Evolutionary conservation across 805 yeast genomes (phyloP), one percentile per base, ranked within the genome.

Genomic region (Saccharomycopsis oosterbeekiorum): DNA sequence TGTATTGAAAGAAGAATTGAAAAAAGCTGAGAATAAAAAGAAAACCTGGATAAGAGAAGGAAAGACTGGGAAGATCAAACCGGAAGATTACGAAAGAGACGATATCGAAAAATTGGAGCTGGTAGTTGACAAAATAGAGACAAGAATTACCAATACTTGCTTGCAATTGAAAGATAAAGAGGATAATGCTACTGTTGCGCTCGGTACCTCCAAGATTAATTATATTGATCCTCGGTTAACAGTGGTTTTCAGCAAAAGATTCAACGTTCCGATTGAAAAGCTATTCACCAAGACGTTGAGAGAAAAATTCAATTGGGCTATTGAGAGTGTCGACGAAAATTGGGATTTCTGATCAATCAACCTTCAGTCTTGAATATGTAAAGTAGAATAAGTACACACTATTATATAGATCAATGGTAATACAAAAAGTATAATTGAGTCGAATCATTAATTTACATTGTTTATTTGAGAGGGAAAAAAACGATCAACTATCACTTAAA

Each of bases 221-320:
- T 93, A 93, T 77, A 93, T 93, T 63, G 98, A 93, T 73, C 98
- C 98, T 29, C 80, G 98, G 66, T 76, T 93, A 67, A 84, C 96
- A 0, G 97, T 90, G 26, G 84, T 88, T 80, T 93, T 91, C 70
- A 82, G 96, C 59, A 92, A 91, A 73, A 88, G 84, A 73, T 90
- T 76, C 70, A 78, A 83, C 60, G 97, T 93, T 21, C 98, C 98
- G 8, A 86, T 93, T 60, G 97, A 93, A 73, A 92, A 89, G 73
- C 77, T 93, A 51, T 91, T 93, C 68, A 87, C 97, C 12, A 92
- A 91, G 75, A 89, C 98, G 0, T 76, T 93, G 60, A 77, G 97
- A 64, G 97, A 92, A 53, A 93, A 93, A 75, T 93, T 93, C 75
- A 85, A 83, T 56, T 93, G 98, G 98, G 98, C 98, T 37, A 86